A percentile compares a stretch with the other conserved stretches of the same genome.
phyloP scores from a whole-genome alignment of 257 asterid genomes.

The Solanum bukasovii region DNA sequence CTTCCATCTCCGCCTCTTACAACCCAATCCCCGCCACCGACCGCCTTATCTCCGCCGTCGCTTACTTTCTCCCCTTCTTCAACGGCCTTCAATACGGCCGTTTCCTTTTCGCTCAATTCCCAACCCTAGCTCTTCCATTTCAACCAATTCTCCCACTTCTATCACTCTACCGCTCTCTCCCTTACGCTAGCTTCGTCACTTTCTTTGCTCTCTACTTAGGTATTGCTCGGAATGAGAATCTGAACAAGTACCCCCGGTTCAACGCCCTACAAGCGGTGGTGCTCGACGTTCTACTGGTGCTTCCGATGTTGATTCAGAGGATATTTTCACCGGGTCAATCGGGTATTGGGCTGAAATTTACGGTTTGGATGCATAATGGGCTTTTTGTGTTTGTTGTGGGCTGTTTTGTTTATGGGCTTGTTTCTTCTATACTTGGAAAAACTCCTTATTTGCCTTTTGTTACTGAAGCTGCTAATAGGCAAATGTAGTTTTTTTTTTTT shows the following conservation, averaged over 20 bases:
- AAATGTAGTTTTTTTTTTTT: background rate
- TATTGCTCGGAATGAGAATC: conserved; percentile 48
- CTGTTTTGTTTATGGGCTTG: conserved; percentile 71
- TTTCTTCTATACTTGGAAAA: conserved; percentile 57
- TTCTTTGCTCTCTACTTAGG: conserved; percentile 80
- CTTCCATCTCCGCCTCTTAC: conserved; percentile 22
- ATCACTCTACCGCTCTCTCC: conserved; percentile 73
- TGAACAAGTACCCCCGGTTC: conserved; percentile 67
- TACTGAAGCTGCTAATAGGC: conserved; percentile 66
- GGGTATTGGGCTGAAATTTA: conserved; percentile 52
- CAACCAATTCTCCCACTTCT: conserved; percentile 72
- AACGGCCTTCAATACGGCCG: conserved; percentile 90
- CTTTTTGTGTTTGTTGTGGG: conserved; percentile 54
- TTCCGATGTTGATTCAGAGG: conserved; percentile 75
- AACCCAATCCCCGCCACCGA: conserved; percentile 67
- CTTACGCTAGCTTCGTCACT: conserved; percentile 77
- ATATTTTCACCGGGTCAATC: conserved; percentile 55
- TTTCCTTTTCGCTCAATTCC: conserved; percentile 69
- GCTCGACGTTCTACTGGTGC: conserved; percentile 66
- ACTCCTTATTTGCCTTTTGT: conserved; percentile 83
- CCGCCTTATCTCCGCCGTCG: conserved; percentile 77
- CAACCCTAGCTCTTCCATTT: conserved; percentile 51
- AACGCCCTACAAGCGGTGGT: conserved; percentile 88
- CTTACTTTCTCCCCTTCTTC: conserved; percentile 90
- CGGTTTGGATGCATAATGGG: conserved; percentile 56